Evolutionary conservation across 495 filamentous ascomycete species (phyloP).

Genomic region (Penicillium bovifimosum): DNA sequence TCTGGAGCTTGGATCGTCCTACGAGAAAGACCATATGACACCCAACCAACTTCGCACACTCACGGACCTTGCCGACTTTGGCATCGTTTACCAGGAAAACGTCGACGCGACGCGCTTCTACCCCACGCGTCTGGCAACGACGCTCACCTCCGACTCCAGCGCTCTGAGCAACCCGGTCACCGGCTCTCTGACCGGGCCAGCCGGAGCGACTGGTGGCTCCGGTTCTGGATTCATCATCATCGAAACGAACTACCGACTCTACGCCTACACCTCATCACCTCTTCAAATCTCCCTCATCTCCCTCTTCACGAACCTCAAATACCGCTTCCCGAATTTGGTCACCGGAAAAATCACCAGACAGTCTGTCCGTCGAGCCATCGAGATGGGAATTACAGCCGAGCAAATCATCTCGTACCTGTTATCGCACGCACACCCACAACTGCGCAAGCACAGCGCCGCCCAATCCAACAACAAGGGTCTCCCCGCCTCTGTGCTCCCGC

Average conservation of each 20-base stretch:
- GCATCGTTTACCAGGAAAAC: constrained; percentile 73
- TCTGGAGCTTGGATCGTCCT: constrained; percentile 83
- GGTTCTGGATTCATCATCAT: constrained; percentile 82
- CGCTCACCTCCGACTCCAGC: constrained; percentile 79
- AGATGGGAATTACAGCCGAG: constrained; percentile 85
- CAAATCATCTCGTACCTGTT: constrained; percentile 88
- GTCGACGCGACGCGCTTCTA: constrained; percentile 67
- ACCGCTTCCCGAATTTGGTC: constrained; percentile 87
- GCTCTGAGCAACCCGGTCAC: constrained; percentile 43
- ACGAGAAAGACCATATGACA: constrained; percentile 73
- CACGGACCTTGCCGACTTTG: constrained; percentile 79
- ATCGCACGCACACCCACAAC: constrained; percentile 87
- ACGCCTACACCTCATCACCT: constrained; percentile 90
- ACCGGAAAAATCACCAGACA: constrained; percentile 81
- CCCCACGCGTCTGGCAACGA: constrained; percentile 90
- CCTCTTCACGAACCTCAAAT: constrained; percentile 77
- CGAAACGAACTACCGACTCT: constrained; percentile 98
- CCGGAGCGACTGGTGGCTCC: constrained; percentile 34
- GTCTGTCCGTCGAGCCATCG: constrained; percentile 78
- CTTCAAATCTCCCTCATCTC: constrained; percentile 91
- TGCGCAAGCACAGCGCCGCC: constrained; percentile 59
- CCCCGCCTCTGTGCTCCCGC: constrained; percentile 64
- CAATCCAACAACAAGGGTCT: constrained; percentile 36
- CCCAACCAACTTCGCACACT: constrained; percentile 81
- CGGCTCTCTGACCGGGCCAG: constrained; percentile 32